Base-by-base conservation (phyloP, 495 filamentous ascomycete species). In the Talaromyces proteolyticus region DNA sequence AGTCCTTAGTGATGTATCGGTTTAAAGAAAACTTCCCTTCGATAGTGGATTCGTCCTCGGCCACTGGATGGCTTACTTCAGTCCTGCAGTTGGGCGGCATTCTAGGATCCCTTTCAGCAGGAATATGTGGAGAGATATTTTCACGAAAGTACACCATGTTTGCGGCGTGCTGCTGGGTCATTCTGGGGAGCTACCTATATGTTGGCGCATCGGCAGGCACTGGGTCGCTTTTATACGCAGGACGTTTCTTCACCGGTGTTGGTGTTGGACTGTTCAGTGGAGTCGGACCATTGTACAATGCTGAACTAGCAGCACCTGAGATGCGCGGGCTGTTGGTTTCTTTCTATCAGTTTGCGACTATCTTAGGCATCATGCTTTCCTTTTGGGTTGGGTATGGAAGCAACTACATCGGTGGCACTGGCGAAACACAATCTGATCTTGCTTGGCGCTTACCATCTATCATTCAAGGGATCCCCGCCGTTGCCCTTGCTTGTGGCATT, bases 281-380 rank as follows among this genome's bases (percentile, higher is more conserved):
- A 68, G 51, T 85, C 40, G 62, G 86, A 10, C 87, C 86, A 1
- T 75, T 89, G 12, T 90, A 90, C 60, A 84, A 86, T 56, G 75
- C 86, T 43, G 87, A 91, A 62, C 80, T 91, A 43, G 81, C 87
- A 0, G 83, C 82, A 7, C 84, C 86, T 55, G 81, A 86, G 57
- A 86, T 87, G 56, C 81, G 87, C 37, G 87, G 87, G 19, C 74
- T 86, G 17, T 74, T 91, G 16, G 85, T 90, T 10, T 83, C 81
- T 20, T 72, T 86, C 21, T 87, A 90, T 62, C 87, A 91, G 63
- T 89, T 87, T 81, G 85, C 87, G 8, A 90, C 90, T 39, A 89
- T 86, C 26, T 88, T 88, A 81, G 84, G 76, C 23, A 84, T 80
- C 42, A 61, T 82, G 56, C 77, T 83, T 43, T 83, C 86, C 57